Conservation (phyloP, 805 yeast species). For the Lipomyces japonicus region DNA sequence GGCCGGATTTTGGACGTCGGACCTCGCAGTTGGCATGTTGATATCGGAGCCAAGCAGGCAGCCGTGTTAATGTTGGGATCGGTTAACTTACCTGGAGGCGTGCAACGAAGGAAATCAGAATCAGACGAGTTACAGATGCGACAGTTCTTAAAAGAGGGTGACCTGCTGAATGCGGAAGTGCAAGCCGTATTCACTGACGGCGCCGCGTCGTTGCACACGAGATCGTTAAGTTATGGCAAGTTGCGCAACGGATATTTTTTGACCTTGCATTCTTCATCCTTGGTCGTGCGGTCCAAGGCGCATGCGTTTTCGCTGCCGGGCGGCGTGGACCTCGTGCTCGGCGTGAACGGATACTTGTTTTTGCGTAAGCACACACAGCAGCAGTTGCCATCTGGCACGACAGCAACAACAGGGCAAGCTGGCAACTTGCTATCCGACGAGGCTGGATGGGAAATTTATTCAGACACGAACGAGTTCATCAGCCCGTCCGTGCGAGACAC, state of each 20-base stretch:
- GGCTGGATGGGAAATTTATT: slow-evolving; percentile 90
- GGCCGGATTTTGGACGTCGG: slow-evolving; percentile 95
- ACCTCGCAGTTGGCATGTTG: slow-evolving; percentile 92
- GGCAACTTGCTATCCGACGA: slow-evolving; percentile 73
- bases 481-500: slow-evolving; percentile 59
- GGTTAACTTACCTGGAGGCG: slow-evolving; percentile 96
- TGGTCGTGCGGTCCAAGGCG: slow-evolving; percentile 78
- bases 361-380: slow-evolving; percentile 50
- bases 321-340: slow-evolving; percentile 82
- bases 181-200: slow-evolving; percentile 88
- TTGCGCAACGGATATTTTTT: slow-evolving; percentile 84
- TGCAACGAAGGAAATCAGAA: slow-evolving; percentile 87
- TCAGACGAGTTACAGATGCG: slow-evolving; percentile 97
- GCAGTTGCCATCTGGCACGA: no score
- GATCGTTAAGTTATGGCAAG: slow-evolving; percentile 94
- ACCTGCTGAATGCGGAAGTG: slow-evolving; percentile 85
- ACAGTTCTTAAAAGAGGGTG: slow-evolving; percentile 90
- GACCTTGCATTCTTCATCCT: slow-evolving; percentile 67
- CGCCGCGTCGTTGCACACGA: slow-evolving; percentile 86
- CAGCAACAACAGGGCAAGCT: slow-evolving; percentile 8
- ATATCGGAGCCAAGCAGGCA: slow-evolving; percentile 90
- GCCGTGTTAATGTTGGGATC: slow-evolving; percentile 92
- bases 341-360: slow-evolving; percentile 96
- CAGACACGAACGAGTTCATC: slow-evolving; percentile 69
- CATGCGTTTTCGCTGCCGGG: slow-evolving; percentile 91